These are phyloP conservation scores for Blastobotrys ciferrii DNA, from an alignment of 1,139 yeast genomes.

Conservation along the genomic window DNA sequence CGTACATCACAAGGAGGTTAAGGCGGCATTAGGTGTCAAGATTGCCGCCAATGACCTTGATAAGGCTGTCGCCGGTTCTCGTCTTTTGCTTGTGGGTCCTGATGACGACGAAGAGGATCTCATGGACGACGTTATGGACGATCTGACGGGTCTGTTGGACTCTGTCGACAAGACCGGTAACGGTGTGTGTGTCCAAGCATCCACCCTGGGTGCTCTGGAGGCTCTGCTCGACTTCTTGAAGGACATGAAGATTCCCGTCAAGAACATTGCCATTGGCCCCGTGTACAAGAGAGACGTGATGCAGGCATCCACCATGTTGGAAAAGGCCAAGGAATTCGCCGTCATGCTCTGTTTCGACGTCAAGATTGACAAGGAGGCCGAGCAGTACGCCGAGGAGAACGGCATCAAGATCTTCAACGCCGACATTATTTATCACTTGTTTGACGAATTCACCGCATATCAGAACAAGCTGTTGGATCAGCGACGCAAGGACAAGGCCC, in stretches of 20 bases:
- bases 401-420: constrained; percentile 91
- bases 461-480: constrained; percentile 83
- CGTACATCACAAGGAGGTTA: constrained; percentile 93
- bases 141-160: constrained; percentile 88
- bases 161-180: constrained; percentile 91
- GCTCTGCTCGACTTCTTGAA: constrained; percentile 95
- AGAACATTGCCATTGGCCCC: constrained; percentile 97
- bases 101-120: constrained; percentile 97
- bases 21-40: constrained; percentile 98
- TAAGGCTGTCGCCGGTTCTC: constrained; percentile 98
- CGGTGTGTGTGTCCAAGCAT: constrained; percentile 98
- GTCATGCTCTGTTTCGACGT: constrained; percentile 98
- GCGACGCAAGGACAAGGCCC: constrained; percentile 86
- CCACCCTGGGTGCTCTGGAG: constrained; percentile 96
- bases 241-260: constrained; percentile 98
- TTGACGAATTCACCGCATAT: constrained; percentile 91
- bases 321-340: constrained; percentile 92
- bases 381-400: constrained; percentile 93
- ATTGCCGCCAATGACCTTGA: constrained; percentile 97
- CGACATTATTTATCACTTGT: constrained; percentile 92
- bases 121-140: constrained; percentile 99
- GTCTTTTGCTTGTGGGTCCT: constrained; percentile 91
- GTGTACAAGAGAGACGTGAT: constrained; percentile 96
- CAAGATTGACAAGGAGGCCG: constrained; percentile 95
- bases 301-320: constrained; percentile 96